phyloP scores from a whole-genome alignment of 176 grass and related monocot species.

The Bromus sterilis region DNA sequence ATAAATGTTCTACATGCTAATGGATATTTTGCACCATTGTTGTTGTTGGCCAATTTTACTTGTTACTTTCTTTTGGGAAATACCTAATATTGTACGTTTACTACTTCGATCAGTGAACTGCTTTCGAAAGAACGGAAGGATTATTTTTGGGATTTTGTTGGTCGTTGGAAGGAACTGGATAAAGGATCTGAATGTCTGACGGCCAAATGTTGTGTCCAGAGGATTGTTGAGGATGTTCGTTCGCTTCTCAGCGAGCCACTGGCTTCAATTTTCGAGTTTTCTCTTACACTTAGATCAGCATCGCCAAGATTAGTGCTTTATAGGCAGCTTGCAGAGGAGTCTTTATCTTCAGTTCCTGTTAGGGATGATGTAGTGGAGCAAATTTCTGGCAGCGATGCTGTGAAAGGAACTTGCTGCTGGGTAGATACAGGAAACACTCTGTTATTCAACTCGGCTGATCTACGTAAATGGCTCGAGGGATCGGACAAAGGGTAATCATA shows the following conservation, averaged over 20 bases:
- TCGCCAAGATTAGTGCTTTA: constrained; percentile 87
- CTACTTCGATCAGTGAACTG: constrained; percentile 50
- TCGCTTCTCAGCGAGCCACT: constrained; percentile 66
- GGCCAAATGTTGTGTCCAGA: constrained; percentile 77
- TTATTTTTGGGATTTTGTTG: constrained; percentile 77
- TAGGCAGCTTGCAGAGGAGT: constrained; percentile 78
- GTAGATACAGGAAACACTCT: constrained; percentile 69
- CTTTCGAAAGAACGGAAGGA: constrained; percentile 81
- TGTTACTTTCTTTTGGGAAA: constrained; percentile 1
- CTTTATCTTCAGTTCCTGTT: constrained; percentile 57
- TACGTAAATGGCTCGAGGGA: constrained; percentile 62
- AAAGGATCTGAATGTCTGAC: constrained; percentile 77
- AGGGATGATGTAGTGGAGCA: constrained; percentile 29
- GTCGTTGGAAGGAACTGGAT: constrained; percentile 67
- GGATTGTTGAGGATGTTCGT: constrained; percentile 59
- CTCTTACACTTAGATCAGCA: constrained; percentile 88
- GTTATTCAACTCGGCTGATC: constrained; percentile 54
- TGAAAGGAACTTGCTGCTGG: constrained; percentile 79
- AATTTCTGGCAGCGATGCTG: constrained; percentile 29
- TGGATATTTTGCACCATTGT: not conserved
- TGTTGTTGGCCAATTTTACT: not conserved
- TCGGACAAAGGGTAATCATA: constrained; percentile 43
- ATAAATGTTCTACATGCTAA: not conserved
- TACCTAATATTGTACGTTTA: constrained; percentile 14
- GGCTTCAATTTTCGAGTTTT: constrained; percentile 80